phyloP scores from a whole-genome alignment of 2,329 filamentous ascomycete genomes.

The Alternaria ethzedia region DNA sequence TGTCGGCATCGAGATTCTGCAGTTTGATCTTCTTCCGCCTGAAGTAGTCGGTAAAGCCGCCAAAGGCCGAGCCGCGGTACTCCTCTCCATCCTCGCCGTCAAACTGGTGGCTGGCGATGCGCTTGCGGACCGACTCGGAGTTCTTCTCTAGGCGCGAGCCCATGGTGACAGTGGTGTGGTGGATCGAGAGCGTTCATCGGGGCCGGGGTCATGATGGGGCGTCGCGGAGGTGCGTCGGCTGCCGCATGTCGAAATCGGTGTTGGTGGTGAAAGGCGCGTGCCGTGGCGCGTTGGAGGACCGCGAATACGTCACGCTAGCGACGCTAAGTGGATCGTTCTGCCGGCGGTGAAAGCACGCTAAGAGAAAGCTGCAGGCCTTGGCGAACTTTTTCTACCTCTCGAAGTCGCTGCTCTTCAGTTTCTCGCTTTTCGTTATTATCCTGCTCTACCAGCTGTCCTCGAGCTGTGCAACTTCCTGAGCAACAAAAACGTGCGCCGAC shows the following conservation, averaged over 20 bases:
- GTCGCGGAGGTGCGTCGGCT: background rate
- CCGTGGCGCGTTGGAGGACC: slow-evolving; percentile 18
- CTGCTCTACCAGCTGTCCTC: slow-evolving; percentile 25
- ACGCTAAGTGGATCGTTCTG: slow-evolving; percentile 20
- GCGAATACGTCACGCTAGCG: slow-evolving; percentile 13
- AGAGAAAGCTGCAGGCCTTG: slow-evolving; percentile 31
- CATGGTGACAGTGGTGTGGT: slow-evolving; percentile 51
- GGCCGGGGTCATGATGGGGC: slow-evolving; percentile 33
- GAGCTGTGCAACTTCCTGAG: slow-evolving; percentile 24
- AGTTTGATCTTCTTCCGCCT: slow-evolving; percentile 95
- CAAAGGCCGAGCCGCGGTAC: slow-evolving; percentile 85
- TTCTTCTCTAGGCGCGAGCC: slow-evolving; percentile 68
- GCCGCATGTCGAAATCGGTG: slow-evolving; percentile 4
- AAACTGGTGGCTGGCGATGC: slow-evolving; percentile 74
- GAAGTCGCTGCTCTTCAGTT: slow-evolving; percentile 16
- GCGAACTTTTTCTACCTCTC: slow-evolving; percentile 35
- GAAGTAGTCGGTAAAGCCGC: slow-evolving; percentile 91
- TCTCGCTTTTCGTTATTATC: slow-evolving; percentile 12
- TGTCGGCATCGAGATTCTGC: slow-evolving; percentile 87
- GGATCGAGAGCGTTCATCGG: slow-evolving; percentile 27
- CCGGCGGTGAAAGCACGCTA: slow-evolving; percentile 34
- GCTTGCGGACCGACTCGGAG: slow-evolving; percentile 65
- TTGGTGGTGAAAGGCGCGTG: slow-evolving; percentile 12
- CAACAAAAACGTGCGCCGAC: slow-evolving; percentile 1
- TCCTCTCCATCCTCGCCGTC: slow-evolving; percentile 86